phyloP scores from a whole-genome alignment of 129 eudicot species.

The Chrysanthemum lavandulifolium region DNA sequence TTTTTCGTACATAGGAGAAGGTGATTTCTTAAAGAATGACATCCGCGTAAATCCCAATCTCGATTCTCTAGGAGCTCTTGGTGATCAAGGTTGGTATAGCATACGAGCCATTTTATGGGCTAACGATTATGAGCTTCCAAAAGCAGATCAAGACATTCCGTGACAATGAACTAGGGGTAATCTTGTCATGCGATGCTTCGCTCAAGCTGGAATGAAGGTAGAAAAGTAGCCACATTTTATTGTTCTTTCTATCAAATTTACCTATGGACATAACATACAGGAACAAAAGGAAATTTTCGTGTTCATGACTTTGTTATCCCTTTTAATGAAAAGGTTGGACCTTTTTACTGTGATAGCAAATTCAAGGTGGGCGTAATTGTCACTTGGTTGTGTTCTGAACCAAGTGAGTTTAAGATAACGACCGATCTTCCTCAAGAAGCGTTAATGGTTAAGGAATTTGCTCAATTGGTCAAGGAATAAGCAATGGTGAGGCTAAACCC shows the following conservation, averaged over 20 bases:
- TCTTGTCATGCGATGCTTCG: constrained; percentile 56
- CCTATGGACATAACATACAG: constrained; percentile 49
- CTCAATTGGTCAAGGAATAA: constrained; percentile 43
- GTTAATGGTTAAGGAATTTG: constrained; percentile 61
- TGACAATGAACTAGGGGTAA: constrained; percentile 54
- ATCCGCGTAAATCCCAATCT: constrained; percentile 54
- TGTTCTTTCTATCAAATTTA: constrained; percentile 51
- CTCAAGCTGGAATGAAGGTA: constrained; percentile 45
- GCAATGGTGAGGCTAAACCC: constrained; percentile 23
- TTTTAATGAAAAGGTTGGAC: constrained; percentile 45
- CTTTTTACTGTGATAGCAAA: constrained; percentile 33
- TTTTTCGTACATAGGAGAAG: constrained; percentile 30
- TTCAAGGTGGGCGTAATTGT: constrained; percentile 34
- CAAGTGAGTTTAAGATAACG: constrained; percentile 35
- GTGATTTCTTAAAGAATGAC: constrained; percentile 49
- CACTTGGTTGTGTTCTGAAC: constrained; percentile 39
- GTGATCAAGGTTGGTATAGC: constrained; percentile 59
- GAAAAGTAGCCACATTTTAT: constrained; percentile 46
- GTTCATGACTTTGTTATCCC: constrained; percentile 64
- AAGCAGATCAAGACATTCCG: too few relatives aligned
- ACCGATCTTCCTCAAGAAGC: constrained; percentile 62
- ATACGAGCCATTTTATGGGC: constrained; percentile 63
- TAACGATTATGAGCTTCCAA: constrained; percentile 51
- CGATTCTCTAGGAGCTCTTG: constrained; percentile 45
- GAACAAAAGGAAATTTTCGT: constrained; percentile 53